Base-by-base conservation (phyloP, 2,329 filamentous ascomycete genomes). In the Pseudocercospora cruenta region DNA sequence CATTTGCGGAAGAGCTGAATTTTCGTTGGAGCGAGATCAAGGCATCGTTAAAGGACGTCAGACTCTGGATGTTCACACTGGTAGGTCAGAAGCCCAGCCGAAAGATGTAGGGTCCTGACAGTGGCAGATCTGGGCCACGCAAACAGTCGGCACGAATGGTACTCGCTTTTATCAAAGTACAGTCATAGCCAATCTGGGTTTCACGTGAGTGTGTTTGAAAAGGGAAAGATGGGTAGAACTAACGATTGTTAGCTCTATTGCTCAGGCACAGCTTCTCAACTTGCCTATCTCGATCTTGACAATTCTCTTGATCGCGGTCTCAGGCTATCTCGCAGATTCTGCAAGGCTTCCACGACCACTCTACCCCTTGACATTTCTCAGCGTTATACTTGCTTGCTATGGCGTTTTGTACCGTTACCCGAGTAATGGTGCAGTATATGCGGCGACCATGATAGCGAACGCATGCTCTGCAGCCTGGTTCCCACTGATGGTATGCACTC, bases 141-240 rank as follows among this genome's bases (percentile, higher is more conserved):
- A 82, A 60, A 84, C 81, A 0, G 79, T 83, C 7, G 82, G 81
- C 3, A 83, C 80, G 6, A 78, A 75, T 14, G 82, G 81, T 8
- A 76, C 82, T 1, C 75, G 75, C 9, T 83, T 83, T 65, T 81
- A 81, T 65, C 79, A 80, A 64, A 77, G 78, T 0, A 82, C 79
- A 0, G 76, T 80, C 21, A 81, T 81, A 57, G 66, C 60, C n/a
- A 19, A 66, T 14, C 39, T 68, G 10, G 66, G 66, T 12, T 68
- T 66, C 57, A 66, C 63, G 60, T 63, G 16, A 62, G 62, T 63
- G n/a, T 16, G 5, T 43, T n/a, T n/a, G 16, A 1, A 19, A 19
- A 43, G 7, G 39, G 5, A 5, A 10, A 21, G 7, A 28, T 7
- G 24, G 8, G 4, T 45, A 8, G 14, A n/a, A 55, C 24, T 33